Conservation (phyloP, 192 early-diverging fungal species). For the Backusella westeae region DNA sequence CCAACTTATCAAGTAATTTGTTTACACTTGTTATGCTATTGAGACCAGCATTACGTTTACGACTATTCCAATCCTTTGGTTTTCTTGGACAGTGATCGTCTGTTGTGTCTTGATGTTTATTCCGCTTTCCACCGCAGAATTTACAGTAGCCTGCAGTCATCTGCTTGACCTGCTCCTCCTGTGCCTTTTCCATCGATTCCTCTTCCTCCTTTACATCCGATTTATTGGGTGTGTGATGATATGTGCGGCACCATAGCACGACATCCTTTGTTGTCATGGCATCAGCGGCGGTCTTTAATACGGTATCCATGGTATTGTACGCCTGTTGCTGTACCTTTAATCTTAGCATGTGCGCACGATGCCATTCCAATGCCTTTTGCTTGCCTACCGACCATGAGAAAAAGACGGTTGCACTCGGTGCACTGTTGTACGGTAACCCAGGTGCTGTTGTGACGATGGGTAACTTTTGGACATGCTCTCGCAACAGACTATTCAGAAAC, state of each 20-base stretch:
- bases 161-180: neutral
- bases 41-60: slow-evolving; percentile 29
- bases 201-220: neutral
- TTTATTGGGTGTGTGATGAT: slow-evolving; percentile 40
- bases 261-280: slow-evolving; percentile 42
- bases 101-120: slow-evolving; percentile 13
- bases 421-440: slow-evolving; percentile 40
- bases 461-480: slow-evolving; percentile 15
- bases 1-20: slow-evolving; percentile 21
- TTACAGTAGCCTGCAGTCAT: slow-evolving; percentile 26
- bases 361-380: slow-evolving; percentile 55
- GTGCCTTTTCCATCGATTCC: neutral
- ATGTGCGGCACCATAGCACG: slow-evolving; percentile 44
- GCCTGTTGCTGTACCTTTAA: slow-evolving; percentile 28
- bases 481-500: slow-evolving; percentile 15
- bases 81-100: slow-evolving; percentile 25
- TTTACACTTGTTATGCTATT: slow-evolving; percentile 29
- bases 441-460: slow-evolving; percentile 6
- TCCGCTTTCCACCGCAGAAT: slow-evolving; percentile 37
- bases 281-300: slow-evolving; percentile 20
- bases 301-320: slow-evolving; percentile 9
- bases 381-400: slow-evolving; percentile 44
- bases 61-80: slow-evolving; percentile 24
- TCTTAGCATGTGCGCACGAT: slow-evolving; percentile 40
- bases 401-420: slow-evolving; percentile 31